These are phyloP conservation scores for Aaosphaeria pasadenensis DNA, from an alignment of 2,329 filamentous ascomycete species.

Conservation along the genomic window DNA sequence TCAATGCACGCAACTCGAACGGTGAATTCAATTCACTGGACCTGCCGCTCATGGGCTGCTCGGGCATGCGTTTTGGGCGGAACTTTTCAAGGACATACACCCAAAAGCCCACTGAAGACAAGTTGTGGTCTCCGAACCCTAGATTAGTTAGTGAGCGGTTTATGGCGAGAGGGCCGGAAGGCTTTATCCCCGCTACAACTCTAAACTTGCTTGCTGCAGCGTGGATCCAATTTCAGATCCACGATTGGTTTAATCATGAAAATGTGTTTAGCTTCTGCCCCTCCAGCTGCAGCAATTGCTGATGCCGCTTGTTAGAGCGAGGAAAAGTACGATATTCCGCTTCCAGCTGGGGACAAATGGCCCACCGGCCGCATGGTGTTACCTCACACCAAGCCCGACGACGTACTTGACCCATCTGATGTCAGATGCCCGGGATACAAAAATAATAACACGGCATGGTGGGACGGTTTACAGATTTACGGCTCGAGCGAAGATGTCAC, in stretches of 20 bases:
- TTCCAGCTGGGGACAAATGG: constrained; percentile 38
- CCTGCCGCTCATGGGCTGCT: constrained; percentile 45
- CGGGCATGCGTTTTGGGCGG: constrained; percentile 45
- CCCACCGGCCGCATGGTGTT: constrained; percentile 33
- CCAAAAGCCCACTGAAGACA: constrained; percentile 39
- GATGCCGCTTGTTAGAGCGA: no score
- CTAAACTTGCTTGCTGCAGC: constrained; percentile 48
- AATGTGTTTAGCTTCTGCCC: no score
- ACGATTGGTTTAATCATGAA: constrained; percentile 23
- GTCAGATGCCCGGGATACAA: constrained; percentile 39
- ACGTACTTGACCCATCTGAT: constrained; percentile 35
- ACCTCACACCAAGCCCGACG: constrained; percentile 34
- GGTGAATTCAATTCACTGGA: constrained; percentile 44
- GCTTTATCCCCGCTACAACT: constrained; percentile 45
- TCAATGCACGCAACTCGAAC: constrained; percentile 42
- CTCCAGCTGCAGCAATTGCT: no score
- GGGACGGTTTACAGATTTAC: constrained; percentile 49
- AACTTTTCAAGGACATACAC: constrained; percentile 42
- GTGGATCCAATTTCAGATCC: constrained; percentile 51
- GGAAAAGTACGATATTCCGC: constrained; percentile 31
- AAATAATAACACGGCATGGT: constrained; percentile 46
- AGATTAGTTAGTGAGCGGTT: constrained; percentile 43
- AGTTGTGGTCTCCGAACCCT: constrained; percentile 45
- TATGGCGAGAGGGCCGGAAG: constrained; percentile 41
- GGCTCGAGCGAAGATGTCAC: constrained; percentile 41